Percentiles rank a stretch among this genome's conserved stretches.
phyloP scores from a whole-genome alignment of 495 filamentous ascomycete species.

The Parmelia sp. region DNA sequence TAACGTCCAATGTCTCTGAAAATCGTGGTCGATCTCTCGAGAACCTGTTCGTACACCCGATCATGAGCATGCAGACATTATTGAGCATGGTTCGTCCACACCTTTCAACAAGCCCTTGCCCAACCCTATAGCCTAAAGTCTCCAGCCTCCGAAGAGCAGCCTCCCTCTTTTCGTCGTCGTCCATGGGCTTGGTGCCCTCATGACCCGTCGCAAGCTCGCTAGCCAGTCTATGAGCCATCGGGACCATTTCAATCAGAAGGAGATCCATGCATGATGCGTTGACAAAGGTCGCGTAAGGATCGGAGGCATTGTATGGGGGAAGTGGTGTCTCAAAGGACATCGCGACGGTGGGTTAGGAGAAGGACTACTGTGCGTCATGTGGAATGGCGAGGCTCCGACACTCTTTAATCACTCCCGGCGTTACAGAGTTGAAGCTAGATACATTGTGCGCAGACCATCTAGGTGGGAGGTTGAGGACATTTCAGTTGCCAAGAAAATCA shows the following conservation, averaged over 20 bases:
- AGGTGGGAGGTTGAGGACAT: background rate
- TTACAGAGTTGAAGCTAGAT: background rate
- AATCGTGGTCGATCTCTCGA: constrained; percentile 81
- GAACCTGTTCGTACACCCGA: constrained; percentile 51
- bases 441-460: background rate
- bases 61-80: background rate
- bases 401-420: background rate
- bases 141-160: constrained; percentile 82
- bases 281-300: constrained; percentile 71
- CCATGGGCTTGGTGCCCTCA: constrained; percentile 41
- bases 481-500: background rate
- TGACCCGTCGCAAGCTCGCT: constrained; percentile 33
- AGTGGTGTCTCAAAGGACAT: constrained; percentile 73
- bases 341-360: constrained; percentile 14
- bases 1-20: constrained; percentile 78
- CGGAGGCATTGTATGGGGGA: constrained; percentile 64
- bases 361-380: background rate
- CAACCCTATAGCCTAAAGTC: constrained; percentile 80
- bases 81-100: constrained; percentile 37
- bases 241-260: constrained; percentile 91
- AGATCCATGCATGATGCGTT: constrained; percentile 81
- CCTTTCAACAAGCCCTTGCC: constrained; percentile 88
- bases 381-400: background rate
- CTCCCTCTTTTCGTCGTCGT: constrained; percentile 76
- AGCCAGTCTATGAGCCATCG: constrained; percentile 78